These are phyloP conservation scores for Hansenula lynferdii DNA, from an alignment of 1,139 yeast genomes.

Conservation along the genomic window DNA sequence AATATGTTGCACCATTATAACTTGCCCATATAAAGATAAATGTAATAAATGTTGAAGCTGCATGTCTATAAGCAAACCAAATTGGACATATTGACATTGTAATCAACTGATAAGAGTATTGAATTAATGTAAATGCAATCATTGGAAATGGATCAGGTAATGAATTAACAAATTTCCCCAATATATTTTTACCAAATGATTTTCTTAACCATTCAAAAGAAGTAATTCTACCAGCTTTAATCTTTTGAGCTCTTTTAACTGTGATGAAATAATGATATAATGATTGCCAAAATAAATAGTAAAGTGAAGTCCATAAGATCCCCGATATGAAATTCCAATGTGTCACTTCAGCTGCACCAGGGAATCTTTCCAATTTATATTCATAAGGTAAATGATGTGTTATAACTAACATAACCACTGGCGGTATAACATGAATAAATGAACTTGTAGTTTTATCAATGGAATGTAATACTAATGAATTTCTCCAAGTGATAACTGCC, in stretches of 20 bases:
- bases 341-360: conserved; percentile 68
- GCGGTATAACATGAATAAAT: conserved; percentile 89
- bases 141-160: conserved; percentile 85
- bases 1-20: conserved; percentile 93
- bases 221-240: conserved; percentile 80
- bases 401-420: conserved; percentile 80
- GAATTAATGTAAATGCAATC: conserved; percentile 79
- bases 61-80: conserved; percentile 67
- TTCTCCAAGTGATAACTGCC: conserved; percentile 96
- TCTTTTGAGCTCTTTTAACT: conserved; percentile 69
- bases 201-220: conserved; percentile 82
- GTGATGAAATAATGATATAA: conserved; percentile 91
- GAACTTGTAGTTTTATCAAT: conserved; percentile 92
- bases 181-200: conserved; percentile 54
- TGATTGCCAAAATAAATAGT: conserved; percentile 90
- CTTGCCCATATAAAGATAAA: conserved; percentile 75
- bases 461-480: conserved; percentile 86
- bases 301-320: conserved; percentile 72
- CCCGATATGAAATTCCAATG: conserved; percentile 74
- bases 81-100: conserved; percentile 90
- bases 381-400: conserved; percentile 71
- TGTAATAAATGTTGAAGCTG: conserved; percentile 65
- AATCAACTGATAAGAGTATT: conserved; percentile 79
- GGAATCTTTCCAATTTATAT: conserved; percentile 55
- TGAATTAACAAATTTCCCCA: conserved; percentile 79